phyloP scores from a whole-genome alignment of 768 basidiomycete genomes.

The Trametes coccinea region DNA sequence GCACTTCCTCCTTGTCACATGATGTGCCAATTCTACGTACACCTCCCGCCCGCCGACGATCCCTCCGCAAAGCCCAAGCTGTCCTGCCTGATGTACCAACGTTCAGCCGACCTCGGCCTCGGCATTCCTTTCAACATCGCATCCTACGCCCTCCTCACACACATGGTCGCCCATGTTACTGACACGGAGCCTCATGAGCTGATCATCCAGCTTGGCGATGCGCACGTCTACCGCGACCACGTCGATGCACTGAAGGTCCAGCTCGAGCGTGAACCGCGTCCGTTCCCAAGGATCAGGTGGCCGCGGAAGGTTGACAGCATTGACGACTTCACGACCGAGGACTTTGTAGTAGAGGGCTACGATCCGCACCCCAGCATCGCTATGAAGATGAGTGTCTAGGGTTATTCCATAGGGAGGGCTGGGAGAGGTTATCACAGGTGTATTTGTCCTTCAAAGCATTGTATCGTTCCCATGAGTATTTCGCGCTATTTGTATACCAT shows the following conservation, averaged over 20 bases:
- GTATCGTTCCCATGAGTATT: neutral
- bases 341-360: conserved; percentile 87
- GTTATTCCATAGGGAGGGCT: too few relatives aligned
- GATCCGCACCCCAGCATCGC: conserved; percentile 78
- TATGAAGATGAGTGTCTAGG: conserved; percentile 94
- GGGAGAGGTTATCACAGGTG: neutral
- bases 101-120: conserved; percentile 95
- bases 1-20: conserved; percentile 98
- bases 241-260: conserved; percentile 84
- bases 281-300: conserved; percentile 83
- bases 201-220: conserved; percentile 94
- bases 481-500: too few relatives aligned
- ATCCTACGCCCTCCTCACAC: conserved; percentile 94
- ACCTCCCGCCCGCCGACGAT: conserved; percentile 62
- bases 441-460: neutral
- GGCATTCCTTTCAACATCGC: conserved; percentile 99
- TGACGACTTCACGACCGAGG: conserved; percentile 78
- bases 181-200: conserved; percentile 85
- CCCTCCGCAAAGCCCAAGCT: conserved; percentile 63
- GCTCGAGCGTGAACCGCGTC: conserved; percentile 70
- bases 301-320: conserved; percentile 66
- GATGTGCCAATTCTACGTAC: conserved; percentile 99
- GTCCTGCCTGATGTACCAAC: conserved; percentile 96
- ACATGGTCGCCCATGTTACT: conserved; percentile 96
- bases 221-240: conserved; percentile 94